A percentile compares a stretch with the other conserved stretches of the same genome.
Evolutionary conservation across 2,329 filamentous ascomycete species (phyloP).

Genomic region (Phoma sp.): DNA sequence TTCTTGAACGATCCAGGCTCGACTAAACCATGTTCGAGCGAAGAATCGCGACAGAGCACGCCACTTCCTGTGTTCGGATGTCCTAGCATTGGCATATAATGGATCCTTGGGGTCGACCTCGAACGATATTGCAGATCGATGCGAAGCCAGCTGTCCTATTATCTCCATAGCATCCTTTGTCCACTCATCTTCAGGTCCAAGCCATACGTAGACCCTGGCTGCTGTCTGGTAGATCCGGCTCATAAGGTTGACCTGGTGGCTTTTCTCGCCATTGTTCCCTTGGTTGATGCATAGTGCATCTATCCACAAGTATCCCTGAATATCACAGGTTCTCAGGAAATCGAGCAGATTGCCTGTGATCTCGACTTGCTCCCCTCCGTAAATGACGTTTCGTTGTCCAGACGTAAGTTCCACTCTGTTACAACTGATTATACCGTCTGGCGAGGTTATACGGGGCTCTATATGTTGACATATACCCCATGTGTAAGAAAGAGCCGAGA

Average conservation of each 20-base stretch:
- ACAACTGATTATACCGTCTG: too few relatives aligned
- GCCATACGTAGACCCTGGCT: neutral
- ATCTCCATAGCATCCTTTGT: too few relatives aligned
- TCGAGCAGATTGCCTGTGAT: slow-evolving; percentile 19
- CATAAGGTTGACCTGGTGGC: slow-evolving; percentile 11
- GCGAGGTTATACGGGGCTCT: too few relatives aligned
- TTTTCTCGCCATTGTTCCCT: slow-evolving; percentile 4
- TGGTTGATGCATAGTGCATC: slow-evolving; percentile 25
- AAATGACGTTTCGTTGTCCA: neutral
- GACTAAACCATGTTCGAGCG: slow-evolving; percentile 19
- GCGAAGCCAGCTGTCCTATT: too few relatives aligned
- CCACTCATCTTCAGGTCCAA: neutral
- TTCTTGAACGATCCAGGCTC: slow-evolving; percentile 24
- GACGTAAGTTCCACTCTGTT: too few relatives aligned
- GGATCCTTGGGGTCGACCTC: neutral
- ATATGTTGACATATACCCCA: too few relatives aligned
- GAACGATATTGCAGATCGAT: neutral
- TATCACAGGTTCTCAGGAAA: slow-evolving; percentile 14
- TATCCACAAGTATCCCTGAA: slow-evolving; percentile 17
- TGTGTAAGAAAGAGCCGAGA: too few relatives aligned
- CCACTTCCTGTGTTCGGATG: slow-evolving; percentile 5
- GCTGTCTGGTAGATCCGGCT: slow-evolving; percentile 5
- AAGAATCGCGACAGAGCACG: slow-evolving; percentile 15
- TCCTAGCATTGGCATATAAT: too few relatives aligned
- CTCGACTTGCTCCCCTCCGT: slow-evolving; percentile 17